phyloP scores from a whole-genome alignment of 1,139 yeast species.

The Candida frijolesensis region DNA sequence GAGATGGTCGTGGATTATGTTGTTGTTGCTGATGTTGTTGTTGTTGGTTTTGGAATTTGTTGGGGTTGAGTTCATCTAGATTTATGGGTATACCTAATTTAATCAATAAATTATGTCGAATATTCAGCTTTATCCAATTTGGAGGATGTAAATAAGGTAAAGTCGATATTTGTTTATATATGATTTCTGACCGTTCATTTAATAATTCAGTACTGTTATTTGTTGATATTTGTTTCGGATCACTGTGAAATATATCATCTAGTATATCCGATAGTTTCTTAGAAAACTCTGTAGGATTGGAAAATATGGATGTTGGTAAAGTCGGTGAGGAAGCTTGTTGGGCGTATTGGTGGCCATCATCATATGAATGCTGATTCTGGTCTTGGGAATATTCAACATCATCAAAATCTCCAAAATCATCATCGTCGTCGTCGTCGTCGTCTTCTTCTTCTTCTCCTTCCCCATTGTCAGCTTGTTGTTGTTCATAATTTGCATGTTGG shows the following conservation, averaged over 20 bases:
- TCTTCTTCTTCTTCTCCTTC: not conserved
- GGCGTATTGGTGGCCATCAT: not conserved
- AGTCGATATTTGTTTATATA: conserved; percentile 37
- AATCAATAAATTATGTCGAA: conserved; percentile 57
- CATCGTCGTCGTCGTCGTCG: not conserved
- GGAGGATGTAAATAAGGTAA: conserved; percentile 50
- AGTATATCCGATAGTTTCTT: conserved; percentile 15
- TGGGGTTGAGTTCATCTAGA: conserved; percentile 45
- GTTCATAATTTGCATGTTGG: conserved; percentile 1
- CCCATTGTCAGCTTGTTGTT: not conserved
- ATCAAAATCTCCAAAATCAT: conserved; percentile 15
- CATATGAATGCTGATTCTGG: not conserved
- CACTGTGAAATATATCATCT: conserved; percentile 21
- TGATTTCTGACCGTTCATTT: conserved; percentile 29
- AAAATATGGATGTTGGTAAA: conserved; percentile 2
- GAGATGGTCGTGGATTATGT: not conserved
- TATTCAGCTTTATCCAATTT: conserved; percentile 61
- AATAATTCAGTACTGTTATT: conserved; percentile 17
- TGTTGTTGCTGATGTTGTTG: not conserved
- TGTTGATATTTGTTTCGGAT: not conserved
- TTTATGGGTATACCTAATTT: conserved; percentile 63
- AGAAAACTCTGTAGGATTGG: not conserved
- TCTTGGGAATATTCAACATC: conserved; percentile 9
- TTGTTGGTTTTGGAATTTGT: conserved; percentile 1
- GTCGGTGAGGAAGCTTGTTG: not conserved